phyloP scores from a whole-genome alignment of 768 basidiomycete genomes.

The Panaeolus papilionaceus region DNA sequence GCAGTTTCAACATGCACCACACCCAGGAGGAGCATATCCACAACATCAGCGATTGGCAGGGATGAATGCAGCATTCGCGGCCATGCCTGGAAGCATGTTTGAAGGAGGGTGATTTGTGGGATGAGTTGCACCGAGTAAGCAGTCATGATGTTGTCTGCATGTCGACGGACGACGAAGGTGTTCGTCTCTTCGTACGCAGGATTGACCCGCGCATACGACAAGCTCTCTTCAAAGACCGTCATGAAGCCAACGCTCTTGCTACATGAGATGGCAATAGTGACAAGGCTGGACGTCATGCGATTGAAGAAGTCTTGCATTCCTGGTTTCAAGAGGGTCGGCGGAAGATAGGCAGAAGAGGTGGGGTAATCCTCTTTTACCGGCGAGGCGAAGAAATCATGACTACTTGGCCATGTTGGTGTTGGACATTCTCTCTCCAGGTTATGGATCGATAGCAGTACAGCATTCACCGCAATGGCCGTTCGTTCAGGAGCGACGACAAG shows the following conservation, averaged over 20 bases:
- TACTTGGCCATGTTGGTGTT: constrained; percentile 81
- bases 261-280: constrained; percentile 62
- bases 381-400: constrained; percentile 64
- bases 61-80: constrained; percentile 76
- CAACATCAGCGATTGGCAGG: constrained; percentile 60
- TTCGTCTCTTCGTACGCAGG: constrained; percentile 73
- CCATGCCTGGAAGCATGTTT: constrained; percentile 83
- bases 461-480: constrained; percentile 75
- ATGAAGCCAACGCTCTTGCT: constrained; percentile 72
- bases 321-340: constrained; percentile 62
- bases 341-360: constrained; percentile 67
- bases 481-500: constrained; percentile 70
- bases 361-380: constrained; percentile 71
- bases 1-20: constrained; percentile 86
- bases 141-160: constrained; percentile 62
- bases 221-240: constrained; percentile 88
- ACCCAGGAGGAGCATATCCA: constrained; percentile 82
- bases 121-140: constrained; percentile 68
- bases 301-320: constrained; percentile 79
- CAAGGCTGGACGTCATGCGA: constrained; percentile 62
- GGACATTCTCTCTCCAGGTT: constrained; percentile 73
- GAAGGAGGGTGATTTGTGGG: constrained; percentile 73
- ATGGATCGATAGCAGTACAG: constrained; percentile 75
- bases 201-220: constrained; percentile 66
- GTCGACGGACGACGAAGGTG: constrained; percentile 70